Evolutionary conservation across 345 rosid genomes (phyloP), one percentile per base, ranked within the genome.

Genomic region (Lumnitzera littorea): DNA sequence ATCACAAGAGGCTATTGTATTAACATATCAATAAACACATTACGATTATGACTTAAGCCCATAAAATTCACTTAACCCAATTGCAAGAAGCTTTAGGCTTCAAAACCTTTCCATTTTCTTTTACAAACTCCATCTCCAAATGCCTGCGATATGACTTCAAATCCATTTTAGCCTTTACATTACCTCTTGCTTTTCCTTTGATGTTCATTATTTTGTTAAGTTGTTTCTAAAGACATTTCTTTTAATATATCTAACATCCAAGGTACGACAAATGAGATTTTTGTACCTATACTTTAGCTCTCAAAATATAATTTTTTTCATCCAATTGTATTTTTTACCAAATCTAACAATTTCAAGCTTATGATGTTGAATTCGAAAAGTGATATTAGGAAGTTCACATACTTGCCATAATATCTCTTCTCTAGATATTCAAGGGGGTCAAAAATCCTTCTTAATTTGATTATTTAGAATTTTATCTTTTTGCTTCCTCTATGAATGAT

Each of bases 211-310:
- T 0, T 2, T 67, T 64, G 2, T 57, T 51, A 3, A 68, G 11
- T 0, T 60, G 13, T 51, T 53, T 73, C 13, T 60, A 31, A 41
- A 67, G 0, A 73, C 4, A 48, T 56, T 68, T 20, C 20, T 20
- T 20, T 20, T 20, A 20, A 20, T 20, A 20, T 20, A 20, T 1
- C 20, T 20, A 0, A 20, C 10, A 60, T 68, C 36, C 63, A 66
- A 12, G 56, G 55, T 57, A 9, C 49, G 54, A 7, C 27, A 14
- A 15, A 66, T 31, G 4, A 59, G 11, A 0, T 41, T 17, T 2
- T 15, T 29, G 1, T 47, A 16, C 61, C 24, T 53, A 53, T 54
- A 67, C 4, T 17, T 20, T 20, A 20, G 20, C 20, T 20, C 20
- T 20, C 20, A 20, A 20, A 20, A 20, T 20, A 20, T 20, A 20